phyloP scores from a whole-genome alignment of 2,329 filamentous ascomycete genomes.

The Ophiostoma angusticollis region DNA sequence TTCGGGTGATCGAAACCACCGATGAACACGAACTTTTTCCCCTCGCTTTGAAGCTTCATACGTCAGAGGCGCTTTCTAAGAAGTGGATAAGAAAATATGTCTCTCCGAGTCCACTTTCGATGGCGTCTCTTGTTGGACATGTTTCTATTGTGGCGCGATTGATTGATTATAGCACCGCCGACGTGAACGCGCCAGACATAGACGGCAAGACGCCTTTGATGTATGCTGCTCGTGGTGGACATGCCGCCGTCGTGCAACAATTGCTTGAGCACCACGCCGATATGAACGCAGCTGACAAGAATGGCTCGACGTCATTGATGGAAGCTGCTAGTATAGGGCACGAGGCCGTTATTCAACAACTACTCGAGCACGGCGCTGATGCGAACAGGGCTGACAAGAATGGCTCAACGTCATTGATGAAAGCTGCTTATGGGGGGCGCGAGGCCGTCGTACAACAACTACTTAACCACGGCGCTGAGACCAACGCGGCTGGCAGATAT shows the following conservation, averaged over 20 bases:
- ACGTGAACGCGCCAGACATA: not conserved
- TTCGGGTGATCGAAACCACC: constrained; percentile 11
- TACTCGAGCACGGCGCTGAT: too few species aligned
- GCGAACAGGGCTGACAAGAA: too few species aligned
- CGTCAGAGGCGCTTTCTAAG: constrained; percentile 6
- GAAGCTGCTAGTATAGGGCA: constrained; percentile 6
- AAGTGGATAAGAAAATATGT: constrained; percentile 8
- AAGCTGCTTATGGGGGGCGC: too few species aligned
- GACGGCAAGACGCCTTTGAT: not conserved
- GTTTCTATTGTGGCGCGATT: constrained; percentile 1
- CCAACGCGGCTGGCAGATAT: too few species aligned
- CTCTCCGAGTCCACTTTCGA: constrained; percentile 9
- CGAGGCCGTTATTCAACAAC: constrained; percentile 4
- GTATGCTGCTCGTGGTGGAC: constrained; percentile 2
- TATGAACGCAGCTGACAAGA: too few species aligned
- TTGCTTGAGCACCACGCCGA: not conserved
- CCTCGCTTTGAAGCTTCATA: constrained; percentile 10
- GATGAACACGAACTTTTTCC: constrained; percentile 7
- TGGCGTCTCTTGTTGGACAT: constrained; percentile 13
- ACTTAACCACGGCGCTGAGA: too few species aligned
- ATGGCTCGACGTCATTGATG: too few species aligned
- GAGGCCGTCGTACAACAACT: too few species aligned
- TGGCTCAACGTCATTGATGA: too few species aligned
- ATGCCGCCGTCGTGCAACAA: constrained; percentile 6
- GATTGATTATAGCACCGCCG: not conserved